These are phyloP conservation scores for Alloteropsis semialata DNA, from an alignment of 176 grass and related monocot species.

Conservation along the genomic window DNA sequence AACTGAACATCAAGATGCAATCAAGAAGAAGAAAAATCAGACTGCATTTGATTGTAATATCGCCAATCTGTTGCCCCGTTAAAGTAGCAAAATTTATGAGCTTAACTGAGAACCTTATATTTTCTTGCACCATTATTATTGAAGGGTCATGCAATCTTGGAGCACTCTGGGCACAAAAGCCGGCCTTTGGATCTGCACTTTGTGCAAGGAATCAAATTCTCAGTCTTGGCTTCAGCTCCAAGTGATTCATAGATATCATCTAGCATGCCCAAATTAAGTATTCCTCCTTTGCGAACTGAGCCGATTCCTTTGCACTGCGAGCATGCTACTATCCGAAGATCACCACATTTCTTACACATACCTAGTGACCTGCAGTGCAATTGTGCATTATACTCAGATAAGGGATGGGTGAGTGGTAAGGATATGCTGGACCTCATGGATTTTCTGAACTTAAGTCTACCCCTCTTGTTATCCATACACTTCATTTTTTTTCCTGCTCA, in stretches of 20 bases:
- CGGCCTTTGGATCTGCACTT: conserved; percentile 74
- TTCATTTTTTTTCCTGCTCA: not conserved
- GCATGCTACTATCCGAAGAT: conserved; percentile 81
- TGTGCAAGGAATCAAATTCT: conserved; percentile 45
- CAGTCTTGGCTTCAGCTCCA: conserved; percentile 45
- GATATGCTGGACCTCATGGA: not conserved
- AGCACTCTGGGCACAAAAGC: conserved; percentile 66
- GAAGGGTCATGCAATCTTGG: conserved; percentile 23
- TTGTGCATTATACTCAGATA: not conserved
- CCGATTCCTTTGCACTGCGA: conserved; percentile 66
- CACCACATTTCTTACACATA: conserved; percentile 83
- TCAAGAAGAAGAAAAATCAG: not conserved
- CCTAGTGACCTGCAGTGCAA: conserved; percentile 59
- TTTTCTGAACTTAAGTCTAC: not conserved
- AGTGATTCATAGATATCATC: conserved; percentile 77
- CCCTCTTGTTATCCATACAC: not conserved
- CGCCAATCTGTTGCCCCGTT: not conserved
- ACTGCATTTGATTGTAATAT: not conserved
- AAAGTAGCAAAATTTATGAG: not conserved
- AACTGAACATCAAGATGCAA: not conserved
- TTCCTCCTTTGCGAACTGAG: conserved; percentile 54
- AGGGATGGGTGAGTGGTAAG: not conserved
- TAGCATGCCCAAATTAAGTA: conserved; percentile 45
- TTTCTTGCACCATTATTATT: not conserved
- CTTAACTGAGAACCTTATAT: not conserved